Evolutionary conservation across 2,329 filamentous ascomycete species (phyloP), one percentile per base, ranked within the genome.

Genomic region (Dryadomyces sulphureus): DNA sequence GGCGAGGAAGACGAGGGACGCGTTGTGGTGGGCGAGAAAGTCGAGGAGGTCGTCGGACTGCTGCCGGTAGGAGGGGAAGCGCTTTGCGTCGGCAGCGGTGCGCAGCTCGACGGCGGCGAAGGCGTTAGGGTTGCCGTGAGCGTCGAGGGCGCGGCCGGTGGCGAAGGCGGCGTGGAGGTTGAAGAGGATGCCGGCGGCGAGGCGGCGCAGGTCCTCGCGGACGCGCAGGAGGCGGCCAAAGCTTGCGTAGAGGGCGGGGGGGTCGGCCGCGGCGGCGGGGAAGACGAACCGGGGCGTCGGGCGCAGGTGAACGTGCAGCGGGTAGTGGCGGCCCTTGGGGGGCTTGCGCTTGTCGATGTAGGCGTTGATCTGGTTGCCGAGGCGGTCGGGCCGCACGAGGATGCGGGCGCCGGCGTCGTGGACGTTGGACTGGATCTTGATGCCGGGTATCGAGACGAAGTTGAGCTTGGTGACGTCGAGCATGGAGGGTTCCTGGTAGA

Each of bases 1-100:
- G 11, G 66, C 66, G 12, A 69, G 60, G 53, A 67, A 73, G 1
- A 66, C 60, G 12, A 67, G 44, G 0, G 53, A 45, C 1, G 61
- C 52, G 4, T 57, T 55, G 35, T 55, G 53, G 41, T 51, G 43
- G 16, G 47, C 46, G 21, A 63, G 49, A 47, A 56, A 59, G 39
- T 54, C 49, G 19, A 65, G 52, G 48, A 59, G 58, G 44, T 60
- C 55, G 6, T 54, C 54, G 2, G 57, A 55, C 54, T 65, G 62
- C 24, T 50, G 51, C 8, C 55, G 50, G 50, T 60, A 65, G n/a
- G 52, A 42, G 5, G 52, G 48, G 38, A 60, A 57, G 25, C 36
- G 48, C 19, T 25, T 24, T 3, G 54, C 54, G 49, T 64, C 62
- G 38, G 49, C 47, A 48, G 61, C 61, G 17, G 60, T 65, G 48